Evolutionary conservation across 306 rosid genomes (phyloP).

Genomic region (Vachellia collinsii): DNA sequence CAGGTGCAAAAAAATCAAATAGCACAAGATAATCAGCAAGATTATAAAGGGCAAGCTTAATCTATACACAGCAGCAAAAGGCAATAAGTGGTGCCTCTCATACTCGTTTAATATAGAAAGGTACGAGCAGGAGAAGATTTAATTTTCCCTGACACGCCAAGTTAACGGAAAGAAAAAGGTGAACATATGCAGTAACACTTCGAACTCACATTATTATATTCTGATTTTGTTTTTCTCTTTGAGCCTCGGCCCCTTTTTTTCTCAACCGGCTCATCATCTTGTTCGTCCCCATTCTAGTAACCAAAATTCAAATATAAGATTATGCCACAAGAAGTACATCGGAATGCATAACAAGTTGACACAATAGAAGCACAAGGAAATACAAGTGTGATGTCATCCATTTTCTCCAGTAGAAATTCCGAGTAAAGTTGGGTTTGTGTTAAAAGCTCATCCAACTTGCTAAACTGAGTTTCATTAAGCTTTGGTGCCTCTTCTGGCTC

Average conservation of each 20-base stretch:
- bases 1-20: constrained; percentile 1
- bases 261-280: constrained; percentile 43
- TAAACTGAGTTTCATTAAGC: constrained; percentile 67
- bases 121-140: background rate
- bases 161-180: background rate
- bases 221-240: constrained; percentile 70
- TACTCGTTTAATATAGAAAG: background rate
- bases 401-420: constrained; percentile 85
- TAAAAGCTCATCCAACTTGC: constrained; percentile 89
- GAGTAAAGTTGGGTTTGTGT: constrained; percentile 86
- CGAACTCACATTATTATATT: constrained; percentile 65
- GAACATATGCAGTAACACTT: constrained; percentile 7
- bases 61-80: background rate
- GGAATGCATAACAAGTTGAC: background rate
- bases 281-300: constrained; percentile 62
- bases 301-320: constrained; percentile 33
- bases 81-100: background rate
- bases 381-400: constrained; percentile 88
- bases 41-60: background rate
- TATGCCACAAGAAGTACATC: constrained; percentile 1
- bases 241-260: constrained; percentile 66
- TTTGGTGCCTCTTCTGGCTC: constrained; percentile 39
- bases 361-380: constrained; percentile 17
- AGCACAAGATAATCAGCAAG: background rate
- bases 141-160: background rate